Base-by-base conservation (phyloP, 1,139 yeast species). In the Candida labiduridarum region DNA sequence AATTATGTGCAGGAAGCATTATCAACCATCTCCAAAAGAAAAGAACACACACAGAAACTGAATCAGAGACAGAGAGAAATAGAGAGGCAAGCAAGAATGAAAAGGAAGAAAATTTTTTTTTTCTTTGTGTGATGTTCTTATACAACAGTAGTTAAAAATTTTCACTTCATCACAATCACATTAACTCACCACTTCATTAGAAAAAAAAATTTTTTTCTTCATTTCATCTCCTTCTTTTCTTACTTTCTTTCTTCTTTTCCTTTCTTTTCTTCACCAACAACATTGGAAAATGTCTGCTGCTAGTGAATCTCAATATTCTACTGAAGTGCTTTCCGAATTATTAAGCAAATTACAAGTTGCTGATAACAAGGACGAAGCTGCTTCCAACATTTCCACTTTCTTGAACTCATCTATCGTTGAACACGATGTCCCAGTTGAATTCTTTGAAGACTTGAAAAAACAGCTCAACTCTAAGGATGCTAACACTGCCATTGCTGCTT, bases 321-420 rank as follows among this genome's bases (percentile, higher is more conserved):
- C 80, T 68, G 84, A 91, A 79, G 96, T 92, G 75, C 88, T 94
- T 76, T 82, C 87, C 74, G 97, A 94, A 80, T 88, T 94, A 71
- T 89, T 94, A 80, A 82, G 87, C 78, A 89, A 90, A 82, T 84
- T 94, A 71, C 79, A 94, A 74, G 89, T 94, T 72, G 96, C 98
- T 66, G 97, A 90, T 66, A 87, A 85, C 71, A 85, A 92, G 76
- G 85, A 83, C 58, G 86, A 83, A 69, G 95, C 96, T 70, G 95
- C 97, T 70, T 73, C 87, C 66, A 90, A 89, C 72, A 89, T 94
- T 68, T 84, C 98, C 61, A 84, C 96, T 57, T 92, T 94, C 82
- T 83, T 94, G 77, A 94, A 92, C 79, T 96, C 97, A 62, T 89
- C 95, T 67, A 91, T 92, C 76, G 94, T 92, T 73, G 99, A 94